phyloP scores from a whole-genome alignment of 805 yeast species.

The Candida loeiensis region DNA sequence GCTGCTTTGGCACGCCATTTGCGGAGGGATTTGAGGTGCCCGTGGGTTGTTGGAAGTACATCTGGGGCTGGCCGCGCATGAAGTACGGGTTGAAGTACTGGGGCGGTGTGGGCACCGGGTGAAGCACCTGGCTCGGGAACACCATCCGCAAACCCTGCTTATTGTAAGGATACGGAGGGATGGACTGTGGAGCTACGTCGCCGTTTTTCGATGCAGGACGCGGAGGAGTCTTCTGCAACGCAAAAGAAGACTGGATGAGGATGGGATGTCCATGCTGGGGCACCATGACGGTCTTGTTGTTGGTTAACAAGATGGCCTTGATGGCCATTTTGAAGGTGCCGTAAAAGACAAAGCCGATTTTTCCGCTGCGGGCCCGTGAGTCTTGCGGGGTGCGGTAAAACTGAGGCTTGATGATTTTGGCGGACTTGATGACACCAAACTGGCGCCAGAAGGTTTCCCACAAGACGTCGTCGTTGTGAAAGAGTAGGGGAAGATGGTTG shows the following conservation, averaged over 20 bases:
- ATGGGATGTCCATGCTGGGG: conserved; percentile 17
- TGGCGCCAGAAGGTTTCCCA: conserved; percentile 40
- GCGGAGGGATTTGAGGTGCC: background rate
- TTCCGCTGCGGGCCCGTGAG: conserved; percentile 7
- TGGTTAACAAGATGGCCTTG: conserved; percentile 53
- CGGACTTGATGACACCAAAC: conserved; percentile 38
- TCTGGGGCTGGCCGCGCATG: background rate
- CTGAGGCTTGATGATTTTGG: conserved; percentile 42
- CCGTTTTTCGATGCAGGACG: background rate
- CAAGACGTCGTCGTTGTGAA: conserved; percentile 49
- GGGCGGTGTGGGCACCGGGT: conserved; percentile 5
- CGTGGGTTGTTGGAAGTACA: background rate
- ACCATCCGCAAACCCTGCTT: conserved; percentile 5
- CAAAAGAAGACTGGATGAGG: conserved; percentile 37
- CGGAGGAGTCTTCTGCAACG: conserved; percentile 30
- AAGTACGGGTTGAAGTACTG: conserved; percentile 12
- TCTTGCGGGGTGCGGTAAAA: conserved; percentile 22
- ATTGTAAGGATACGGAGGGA: conserved; percentile 3
- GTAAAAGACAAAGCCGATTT: conserved; percentile 63
- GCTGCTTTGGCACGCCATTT: background rate
- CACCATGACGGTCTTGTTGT: conserved; percentile 28
- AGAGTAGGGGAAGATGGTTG: conserved; percentile 54
- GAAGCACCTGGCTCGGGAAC: conserved; percentile 4
- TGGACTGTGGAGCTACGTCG: background rate
- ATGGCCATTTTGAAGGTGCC: conserved; percentile 56